phyloP scores from a whole-genome alignment of 148 eudicot species.

The Linanthus parryae region DNA sequence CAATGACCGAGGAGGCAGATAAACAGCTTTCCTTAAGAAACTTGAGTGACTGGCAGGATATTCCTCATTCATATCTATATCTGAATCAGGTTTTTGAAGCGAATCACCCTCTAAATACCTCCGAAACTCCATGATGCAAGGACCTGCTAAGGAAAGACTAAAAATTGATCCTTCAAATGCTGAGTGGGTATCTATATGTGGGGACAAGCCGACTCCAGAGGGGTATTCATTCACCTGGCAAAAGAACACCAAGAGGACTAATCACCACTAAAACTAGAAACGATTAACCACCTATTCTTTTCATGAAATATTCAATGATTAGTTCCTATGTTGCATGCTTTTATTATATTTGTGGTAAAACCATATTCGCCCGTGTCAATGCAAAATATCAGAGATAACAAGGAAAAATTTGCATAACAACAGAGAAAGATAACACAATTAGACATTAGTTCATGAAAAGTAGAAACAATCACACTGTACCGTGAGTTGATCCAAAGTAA shows the following conservation, averaged over 20 bases:
- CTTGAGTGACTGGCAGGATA: conserved; percentile 27
- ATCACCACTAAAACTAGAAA: too few relatives aligned
- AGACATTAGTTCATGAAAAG: neutral
- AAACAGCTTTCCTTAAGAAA: conserved; percentile 58
- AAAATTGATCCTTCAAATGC: conserved; percentile 88
- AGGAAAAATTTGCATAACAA: neutral
- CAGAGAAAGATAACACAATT: neutral
- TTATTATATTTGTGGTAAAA: neutral
- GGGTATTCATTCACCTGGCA: conserved; percentile 98
- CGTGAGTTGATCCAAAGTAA: conserved; percentile 76
- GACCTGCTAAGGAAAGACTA: conserved; percentile 94
- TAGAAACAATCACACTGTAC: conserved; percentile 20
- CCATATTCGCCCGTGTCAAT: neutral
- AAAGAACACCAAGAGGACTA: conserved; percentile 1
- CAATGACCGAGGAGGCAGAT: conserved; percentile 89
- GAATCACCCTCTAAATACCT: conserved; percentile 48
- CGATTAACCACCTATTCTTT: too few relatives aligned
- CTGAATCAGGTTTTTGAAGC: conserved; percentile 26
- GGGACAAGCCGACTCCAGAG: conserved; percentile 92
- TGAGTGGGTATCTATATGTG: conserved; percentile 96
- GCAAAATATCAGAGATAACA: neutral
- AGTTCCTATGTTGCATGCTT: neutral
- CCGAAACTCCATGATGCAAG: conserved; percentile 97
- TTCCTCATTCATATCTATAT: conserved; percentile 28
- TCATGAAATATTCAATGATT: too few relatives aligned